Evolutionary conservation across 1,139 yeast genomes (phyloP), one percentile per base, ranked within the genome.

Genomic region (Blastobotrys petasosporus): DNA sequence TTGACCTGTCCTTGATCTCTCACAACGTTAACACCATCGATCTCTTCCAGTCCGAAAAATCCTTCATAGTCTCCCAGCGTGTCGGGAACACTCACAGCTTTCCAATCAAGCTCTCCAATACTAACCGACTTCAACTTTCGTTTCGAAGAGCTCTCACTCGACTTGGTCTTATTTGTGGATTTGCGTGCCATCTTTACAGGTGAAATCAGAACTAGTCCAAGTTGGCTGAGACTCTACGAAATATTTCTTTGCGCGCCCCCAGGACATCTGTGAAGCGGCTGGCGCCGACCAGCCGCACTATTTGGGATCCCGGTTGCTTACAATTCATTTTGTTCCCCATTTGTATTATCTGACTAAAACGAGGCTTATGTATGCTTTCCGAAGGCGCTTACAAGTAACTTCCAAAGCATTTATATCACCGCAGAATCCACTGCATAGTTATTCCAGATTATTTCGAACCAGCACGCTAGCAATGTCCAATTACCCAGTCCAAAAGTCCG

Each of bases 31-130:
- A 90, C 97, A 25, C 96, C 97, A 45, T 88, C 97, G 45, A 92
- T 76, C 63, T 92, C 98, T 64, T 92, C 97, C 37, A 92, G 68
- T 0, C 97, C 98, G 64, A 80, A 86, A 55, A 88, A 82, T 0
- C 97, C 97, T 57, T 84, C 90, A 61, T 84, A 85, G 63, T 86
- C 95, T 50, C 82, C 96, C 50, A 86, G 65, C 33, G 45, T 32
- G 53, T 85, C 92, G 4, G 94, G 92, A 42, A 92, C 76, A 1
- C 82, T 84, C 11, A 87, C 95, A 4, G 80, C 66, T 56, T 83
- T 84, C 98, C 98, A 92, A 7, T 54, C 48, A 38, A 67, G 51
- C n/a, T 62, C 60, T 34, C 64, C 59, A 16, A 61, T 49, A 32
- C 54, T 45, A 36, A 54, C 53, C 4, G 25, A 7, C 25, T 20